phyloP scores from a whole-genome alignment of 2,329 filamentous ascomycete species.

The Beauveria caledonica region DNA sequence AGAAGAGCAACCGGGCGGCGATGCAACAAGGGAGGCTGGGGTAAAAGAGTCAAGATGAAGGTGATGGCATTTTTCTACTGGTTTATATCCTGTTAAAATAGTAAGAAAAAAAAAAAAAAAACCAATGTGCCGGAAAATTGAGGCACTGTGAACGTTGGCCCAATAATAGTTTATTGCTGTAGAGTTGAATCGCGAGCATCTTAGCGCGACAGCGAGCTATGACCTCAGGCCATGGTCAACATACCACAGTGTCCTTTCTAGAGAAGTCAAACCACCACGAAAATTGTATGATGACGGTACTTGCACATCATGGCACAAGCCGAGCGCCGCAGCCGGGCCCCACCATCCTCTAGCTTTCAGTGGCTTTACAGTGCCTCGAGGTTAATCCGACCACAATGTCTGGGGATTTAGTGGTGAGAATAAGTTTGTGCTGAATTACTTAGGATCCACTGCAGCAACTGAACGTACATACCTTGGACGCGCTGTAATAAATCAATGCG shows the following conservation, averaged over 20 bases:
- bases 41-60: background rate
- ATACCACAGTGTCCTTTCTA: slow-evolving; percentile 31
- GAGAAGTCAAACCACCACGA: background rate
- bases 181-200: background rate
- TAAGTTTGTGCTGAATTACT: no score
- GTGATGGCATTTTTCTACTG: background rate
- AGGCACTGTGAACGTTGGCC: background rate
- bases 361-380: no score
- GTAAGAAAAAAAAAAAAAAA: no score
- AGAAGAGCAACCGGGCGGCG: background rate
- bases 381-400: no score
- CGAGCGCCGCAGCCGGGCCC: background rate
- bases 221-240: slow-evolving; percentile 20
- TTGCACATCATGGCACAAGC: background rate
- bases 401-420: no score
- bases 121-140: no score
- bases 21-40: slow-evolving; percentile 3
- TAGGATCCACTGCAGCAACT: no score
- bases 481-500: no score
- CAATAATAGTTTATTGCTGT: background rate
- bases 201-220: slow-evolving; percentile 14
- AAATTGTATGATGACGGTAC: background rate
- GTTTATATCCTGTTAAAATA: no score
- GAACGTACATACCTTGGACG: no score
- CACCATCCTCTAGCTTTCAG: background rate